Conservation (phyloP, 1,139 yeast genomes). For the Diutina ranongensis region DNA sequence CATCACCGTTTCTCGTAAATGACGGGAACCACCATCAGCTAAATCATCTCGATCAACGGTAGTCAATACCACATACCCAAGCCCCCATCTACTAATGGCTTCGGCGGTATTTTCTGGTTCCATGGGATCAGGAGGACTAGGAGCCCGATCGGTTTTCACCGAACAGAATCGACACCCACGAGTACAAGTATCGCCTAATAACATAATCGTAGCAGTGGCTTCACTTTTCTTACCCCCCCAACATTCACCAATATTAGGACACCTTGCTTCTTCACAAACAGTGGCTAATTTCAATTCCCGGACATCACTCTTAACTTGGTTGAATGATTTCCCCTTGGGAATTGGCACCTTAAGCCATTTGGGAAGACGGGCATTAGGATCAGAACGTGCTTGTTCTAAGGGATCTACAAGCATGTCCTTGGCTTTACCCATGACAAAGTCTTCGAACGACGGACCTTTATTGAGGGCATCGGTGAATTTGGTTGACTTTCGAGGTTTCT, state of each 20-base stretch:
- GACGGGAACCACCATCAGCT: constrained; percentile 86
- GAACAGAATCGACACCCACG: constrained; percentile 97
- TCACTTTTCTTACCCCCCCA: constrained; percentile 97
- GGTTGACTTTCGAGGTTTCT: constrained; percentile 35
- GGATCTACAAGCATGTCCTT: constrained; percentile 56
- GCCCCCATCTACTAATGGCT: constrained; percentile 96
- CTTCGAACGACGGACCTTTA: constrained; percentile 89
- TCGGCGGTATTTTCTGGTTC: constrained; percentile 98
- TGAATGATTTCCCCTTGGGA: constrained; percentile 81
- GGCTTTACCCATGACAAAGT: constrained; percentile 75
- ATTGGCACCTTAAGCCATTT: constrained; percentile 91
- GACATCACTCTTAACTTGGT: constrained; percentile 73
- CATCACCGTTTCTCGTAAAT: constrained; percentile 78
- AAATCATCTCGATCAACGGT: constrained; percentile 97
- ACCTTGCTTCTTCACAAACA: constrained; percentile 96
- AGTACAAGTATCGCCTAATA: constrained; percentile 97
- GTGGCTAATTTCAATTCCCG: constrained; percentile 83
- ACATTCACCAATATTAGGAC: constrained; percentile 98
- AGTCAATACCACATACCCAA: constrained; percentile 94
- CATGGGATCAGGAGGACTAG: constrained; percentile 83
- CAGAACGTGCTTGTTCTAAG: constrained; percentile 50
- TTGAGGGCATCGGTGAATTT: constrained; percentile 61
- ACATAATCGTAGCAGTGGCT: constrained; percentile 99
- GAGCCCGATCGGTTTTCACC: constrained; percentile 83
- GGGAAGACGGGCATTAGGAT: constrained; percentile 66